phyloP scores from a whole-genome alignment of 2,329 filamentous ascomycete species.

The Talaromyces sp. region DNA sequence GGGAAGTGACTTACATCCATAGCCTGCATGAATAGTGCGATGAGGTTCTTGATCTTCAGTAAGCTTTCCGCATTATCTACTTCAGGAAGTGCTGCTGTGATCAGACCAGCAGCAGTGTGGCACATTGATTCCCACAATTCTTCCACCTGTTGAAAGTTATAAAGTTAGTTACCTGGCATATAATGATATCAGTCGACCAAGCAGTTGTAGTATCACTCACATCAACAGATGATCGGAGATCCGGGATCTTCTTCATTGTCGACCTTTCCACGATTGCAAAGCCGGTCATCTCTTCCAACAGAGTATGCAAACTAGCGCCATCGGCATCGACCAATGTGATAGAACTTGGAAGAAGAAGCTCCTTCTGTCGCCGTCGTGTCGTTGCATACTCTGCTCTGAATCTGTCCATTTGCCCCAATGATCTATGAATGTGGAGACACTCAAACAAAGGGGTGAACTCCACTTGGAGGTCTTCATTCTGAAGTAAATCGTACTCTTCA shows the following conservation, averaged over 20 bases:
- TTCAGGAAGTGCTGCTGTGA: slow-evolving; percentile 69
- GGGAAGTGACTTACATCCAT: slow-evolving; percentile 66
- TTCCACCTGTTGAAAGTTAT: slow-evolving; percentile 60
- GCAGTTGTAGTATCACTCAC: slow-evolving; percentile 47
- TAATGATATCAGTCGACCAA: neutral
- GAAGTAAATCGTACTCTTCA: slow-evolving; percentile 90
- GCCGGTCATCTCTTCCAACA: slow-evolving; percentile 88
- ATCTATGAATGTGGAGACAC: slow-evolving; percentile 92
- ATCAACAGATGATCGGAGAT: slow-evolving; percentile 75
- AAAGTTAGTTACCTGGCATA: neutral
- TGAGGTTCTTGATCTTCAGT: slow-evolving; percentile 88
- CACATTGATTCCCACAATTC: slow-evolving; percentile 99
- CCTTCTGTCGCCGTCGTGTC: slow-evolving; percentile 85
- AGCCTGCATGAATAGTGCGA: slow-evolving; percentile 93
- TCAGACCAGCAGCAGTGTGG: slow-evolving; percentile 74
- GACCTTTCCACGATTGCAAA: slow-evolving; percentile 96
- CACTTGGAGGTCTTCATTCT: slow-evolving; percentile 91
- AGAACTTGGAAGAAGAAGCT: slow-evolving; percentile 71
- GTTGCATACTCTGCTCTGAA: slow-evolving; percentile 89
- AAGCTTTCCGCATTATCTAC: slow-evolving; percentile 86
- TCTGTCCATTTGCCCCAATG: slow-evolving; percentile 83
- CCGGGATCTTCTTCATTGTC: slow-evolving; percentile 80
- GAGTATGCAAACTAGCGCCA: slow-evolving; percentile 75
- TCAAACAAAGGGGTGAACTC: slow-evolving; percentile 94
- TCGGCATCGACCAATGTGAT: slow-evolving; percentile 78